Evolutionary conservation across 371 early-diverging fungal species (phyloP), one percentile per base, ranked within the genome.

Genomic region (Zychaea mexicana): DNA sequence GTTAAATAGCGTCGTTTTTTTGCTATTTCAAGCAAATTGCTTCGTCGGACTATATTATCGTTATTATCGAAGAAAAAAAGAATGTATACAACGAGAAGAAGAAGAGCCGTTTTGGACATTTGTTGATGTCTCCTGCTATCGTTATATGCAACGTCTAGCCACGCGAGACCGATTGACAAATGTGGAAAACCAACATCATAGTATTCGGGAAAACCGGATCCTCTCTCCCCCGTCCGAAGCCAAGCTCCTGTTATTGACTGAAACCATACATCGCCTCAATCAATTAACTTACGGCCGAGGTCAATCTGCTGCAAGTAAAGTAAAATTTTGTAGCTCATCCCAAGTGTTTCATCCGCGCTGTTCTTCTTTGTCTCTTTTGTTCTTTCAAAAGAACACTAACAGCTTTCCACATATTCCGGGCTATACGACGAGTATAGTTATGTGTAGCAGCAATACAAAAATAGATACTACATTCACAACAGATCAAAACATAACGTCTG

Each of bases 121-220:
- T 49, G 49, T 22, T 49, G 22, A 47, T 49, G 49, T 1, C 49
- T 49, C 49, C 49, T 49, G n/a, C 22, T 22, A 49, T 49, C 38
- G 13, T 55, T 56, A 33, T 56, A 56, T 56, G 56, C 56, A 36
- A 56, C 19, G 27, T 45, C 28, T 36, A 45, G 59, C 59, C 59
- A 58, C 45, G 59, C 59, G 59, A 58, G 59, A 27, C 38, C 7
- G 10, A 24, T 58, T 58, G 38, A 58, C 59, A 39, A 45, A 58
- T 58, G 39, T 19, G 39, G 59, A 45, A 58, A 58, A 4, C 19
- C 5, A 45, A 17, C 59, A 58, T 22, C 59, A 28, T 17, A 42
- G 42, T 5, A 8, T 17, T 39, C 59, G 59, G 42, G 32, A 15
- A 28, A 58, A 45, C 59, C 42, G 59, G 59, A 58, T 58, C 59